phyloP scores from a whole-genome alignment of 768 basidiomycete genomes.

The Termitomyces sp. region DNA sequence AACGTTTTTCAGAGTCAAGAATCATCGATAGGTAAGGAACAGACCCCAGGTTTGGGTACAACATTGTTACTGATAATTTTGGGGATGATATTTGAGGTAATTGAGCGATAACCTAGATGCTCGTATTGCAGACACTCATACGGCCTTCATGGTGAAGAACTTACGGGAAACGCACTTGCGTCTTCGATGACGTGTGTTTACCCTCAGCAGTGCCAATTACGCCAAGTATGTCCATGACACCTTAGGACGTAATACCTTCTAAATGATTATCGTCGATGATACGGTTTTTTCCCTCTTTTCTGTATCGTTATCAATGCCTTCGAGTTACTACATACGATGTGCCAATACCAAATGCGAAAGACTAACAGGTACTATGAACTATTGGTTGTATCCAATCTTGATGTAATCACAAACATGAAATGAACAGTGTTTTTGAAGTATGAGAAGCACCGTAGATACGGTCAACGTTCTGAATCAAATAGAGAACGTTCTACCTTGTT shows the following conservation, averaged over 20 bases:
- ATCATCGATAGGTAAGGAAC: conserved; percentile 74
- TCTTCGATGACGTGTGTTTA: conserved; percentile 82
- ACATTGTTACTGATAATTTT: conserved; percentile 64
- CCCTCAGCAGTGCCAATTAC: conserved; percentile 88
- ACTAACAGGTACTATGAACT: no score
- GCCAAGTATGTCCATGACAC: conserved; percentile 90
- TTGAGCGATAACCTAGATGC: conserved; percentile 88
- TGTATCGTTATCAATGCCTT: no score
- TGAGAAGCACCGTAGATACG: conserved; percentile 87
- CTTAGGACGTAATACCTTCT: conserved; percentile 77
- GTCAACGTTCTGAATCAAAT: conserved; percentile 73
- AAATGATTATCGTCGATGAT: conserved; percentile 74
- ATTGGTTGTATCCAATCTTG: background rate
- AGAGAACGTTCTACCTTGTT: background rate
- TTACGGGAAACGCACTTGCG: conserved; percentile 71
- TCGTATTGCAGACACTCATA: conserved; percentile 18
- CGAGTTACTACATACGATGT: no score
- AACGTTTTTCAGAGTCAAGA: conserved; percentile 58
- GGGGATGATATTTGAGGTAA: no score
- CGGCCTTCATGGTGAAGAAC: no score
- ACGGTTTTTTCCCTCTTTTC: no score
- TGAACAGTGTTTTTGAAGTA: no score
- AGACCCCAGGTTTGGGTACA: conserved; percentile 71
- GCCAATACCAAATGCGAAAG: no score
- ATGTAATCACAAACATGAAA: background rate